Evolutionary conservation across 2,329 filamentous ascomycete species (phyloP), one percentile per base, ranked within the genome.

Genomic region (Pyricularia sp.): DNA sequence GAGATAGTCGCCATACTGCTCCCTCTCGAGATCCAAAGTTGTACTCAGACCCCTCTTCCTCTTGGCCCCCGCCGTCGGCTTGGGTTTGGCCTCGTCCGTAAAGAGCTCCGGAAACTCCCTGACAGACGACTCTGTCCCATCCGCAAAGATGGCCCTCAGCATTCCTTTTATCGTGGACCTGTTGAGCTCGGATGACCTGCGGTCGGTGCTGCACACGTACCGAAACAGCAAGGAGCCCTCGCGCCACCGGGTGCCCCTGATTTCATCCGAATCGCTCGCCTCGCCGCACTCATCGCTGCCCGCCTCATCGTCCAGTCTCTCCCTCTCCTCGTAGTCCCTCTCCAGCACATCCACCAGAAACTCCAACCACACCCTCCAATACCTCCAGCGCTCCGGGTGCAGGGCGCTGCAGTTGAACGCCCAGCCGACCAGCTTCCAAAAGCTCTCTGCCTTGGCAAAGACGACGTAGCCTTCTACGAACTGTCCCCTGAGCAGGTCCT

Each of bases 381-480:
- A 83, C 62, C 81, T 82, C 93, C 94, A 97, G 24, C 93, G 83
- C 55, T 83, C 81, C 1, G 86, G 86, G 69, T 93, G 81, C 35
- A 83, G 74, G 1, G 89, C 82, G 63, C 91, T 93, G 77, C 93
- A 97, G 72, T 93, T 94, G 74, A 97, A 92, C 0, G 90, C 89
- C 94, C 94, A 97, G 3, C 93, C 94, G 0, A 94, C 82, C 0
- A 90, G 84, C 57, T 87, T 84, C 91, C 94, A 99, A 71, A 97
- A 96, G 72, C 96, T 91, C 67, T 90, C 86, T 0, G 88, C 90
- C n/a, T 84, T 83, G 19, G 78, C 78, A 85, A 90, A 96, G 1
- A 97, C 68, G 33, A 88, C 88, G 59, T 85, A 81, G 16, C 82
- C 78, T 63, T 84, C 83, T 1, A 88, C 87, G 65, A 91, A 79